Conservation (phyloP, 805 yeast species). For the Schwanniomyces pseudopolymorphus region DNA sequence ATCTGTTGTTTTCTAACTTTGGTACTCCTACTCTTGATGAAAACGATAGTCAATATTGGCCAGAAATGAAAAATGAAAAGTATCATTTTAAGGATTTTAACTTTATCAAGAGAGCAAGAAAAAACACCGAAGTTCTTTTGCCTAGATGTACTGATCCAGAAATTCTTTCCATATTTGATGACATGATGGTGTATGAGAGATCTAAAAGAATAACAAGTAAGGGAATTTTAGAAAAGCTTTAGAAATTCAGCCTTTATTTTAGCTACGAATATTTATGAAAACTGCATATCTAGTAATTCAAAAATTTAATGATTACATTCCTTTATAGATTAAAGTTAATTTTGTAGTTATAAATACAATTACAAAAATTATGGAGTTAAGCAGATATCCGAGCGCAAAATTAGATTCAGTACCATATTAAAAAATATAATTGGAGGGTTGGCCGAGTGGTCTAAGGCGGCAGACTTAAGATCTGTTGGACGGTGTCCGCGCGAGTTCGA, state of each 20-base stretch:
- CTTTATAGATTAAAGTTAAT: too few species aligned
- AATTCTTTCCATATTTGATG: slow-evolving; percentile 33
- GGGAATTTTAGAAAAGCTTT: slow-evolving; percentile 4
- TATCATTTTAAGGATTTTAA: slow-evolving; percentile 30
- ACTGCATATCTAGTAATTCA: too few species aligned
- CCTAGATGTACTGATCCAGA: slow-evolving; percentile 13
- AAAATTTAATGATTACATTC: too few species aligned
- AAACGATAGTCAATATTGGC: slow-evolving; percentile 28
- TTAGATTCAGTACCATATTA: too few species aligned
- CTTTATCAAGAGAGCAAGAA: slow-evolving; percentile 12
- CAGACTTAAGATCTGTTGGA: slow-evolving; percentile 51
- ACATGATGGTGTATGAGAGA: slow-evolving; percentile 44
- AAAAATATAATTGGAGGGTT: too few species aligned
- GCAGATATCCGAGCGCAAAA: too few species aligned
- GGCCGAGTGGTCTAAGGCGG: slow-evolving; percentile 57
- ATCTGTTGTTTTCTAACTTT: slow-evolving; percentile 51
- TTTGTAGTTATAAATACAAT: too few species aligned
- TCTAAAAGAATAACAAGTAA: slow-evolving; percentile 13
- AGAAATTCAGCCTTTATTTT: too few species aligned
- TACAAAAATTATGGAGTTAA: too few species aligned
- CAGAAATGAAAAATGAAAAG: slow-evolving; percentile 28
- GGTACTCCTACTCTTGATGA: slow-evolving; percentile 57
- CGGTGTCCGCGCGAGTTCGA: slow-evolving; percentile 54
- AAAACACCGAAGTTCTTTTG: slow-evolving; percentile 3
- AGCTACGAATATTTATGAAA: too few species aligned